Percentiles rank a stretch among this genome's conserved stretches.
Conservation (phyloP, 2,329 filamentous ascomycete genomes). For the Colletotrichum godetiae region DNA sequence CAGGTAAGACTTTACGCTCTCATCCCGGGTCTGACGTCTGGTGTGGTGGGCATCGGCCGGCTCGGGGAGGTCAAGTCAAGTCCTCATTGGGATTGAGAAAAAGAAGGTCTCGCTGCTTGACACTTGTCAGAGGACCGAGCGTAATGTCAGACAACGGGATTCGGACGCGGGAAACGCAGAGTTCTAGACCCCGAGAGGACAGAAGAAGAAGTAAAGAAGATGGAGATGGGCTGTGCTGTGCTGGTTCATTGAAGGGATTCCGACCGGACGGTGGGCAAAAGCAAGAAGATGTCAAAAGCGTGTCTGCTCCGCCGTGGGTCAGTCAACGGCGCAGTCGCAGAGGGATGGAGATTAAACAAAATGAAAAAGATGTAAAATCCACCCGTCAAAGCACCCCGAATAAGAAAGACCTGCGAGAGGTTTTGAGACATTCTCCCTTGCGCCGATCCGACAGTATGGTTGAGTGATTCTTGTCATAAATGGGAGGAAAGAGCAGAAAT, state of each 20-base stretch:
- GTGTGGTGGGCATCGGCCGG: conserved; percentile 11
- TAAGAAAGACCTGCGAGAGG: conserved; percentile 22
- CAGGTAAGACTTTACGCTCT: neutral
- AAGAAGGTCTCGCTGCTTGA: neutral
- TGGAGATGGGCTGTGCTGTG: neutral
- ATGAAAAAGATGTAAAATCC: neutral
- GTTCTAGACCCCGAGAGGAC: neutral
- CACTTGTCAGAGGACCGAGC: conserved; percentile 29
- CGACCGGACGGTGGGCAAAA: conserved; percentile 13
- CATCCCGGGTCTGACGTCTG: conserved; percentile 16
- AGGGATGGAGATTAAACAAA: neutral
- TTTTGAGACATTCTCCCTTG: neutral
- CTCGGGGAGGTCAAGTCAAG: neutral
- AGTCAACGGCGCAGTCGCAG: neutral
- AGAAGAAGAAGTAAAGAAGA: neutral
- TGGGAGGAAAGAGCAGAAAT: conserved; percentile 1
- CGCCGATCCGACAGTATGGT: conserved; percentile 5
- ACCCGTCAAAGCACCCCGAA: conserved; percentile 7
- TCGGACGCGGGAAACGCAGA: conserved; percentile 5
- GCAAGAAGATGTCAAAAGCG: neutral
- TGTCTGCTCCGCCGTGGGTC: neutral
- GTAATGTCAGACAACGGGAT: neutral
- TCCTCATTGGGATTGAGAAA: neutral
- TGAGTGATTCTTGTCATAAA: neutral
- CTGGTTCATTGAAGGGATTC: neutral